Evolutionary conservation across 805 yeast species (phyloP), one percentile per base, ranked within the genome.

Genomic region (Wickerhamomyces mucosus): DNA sequence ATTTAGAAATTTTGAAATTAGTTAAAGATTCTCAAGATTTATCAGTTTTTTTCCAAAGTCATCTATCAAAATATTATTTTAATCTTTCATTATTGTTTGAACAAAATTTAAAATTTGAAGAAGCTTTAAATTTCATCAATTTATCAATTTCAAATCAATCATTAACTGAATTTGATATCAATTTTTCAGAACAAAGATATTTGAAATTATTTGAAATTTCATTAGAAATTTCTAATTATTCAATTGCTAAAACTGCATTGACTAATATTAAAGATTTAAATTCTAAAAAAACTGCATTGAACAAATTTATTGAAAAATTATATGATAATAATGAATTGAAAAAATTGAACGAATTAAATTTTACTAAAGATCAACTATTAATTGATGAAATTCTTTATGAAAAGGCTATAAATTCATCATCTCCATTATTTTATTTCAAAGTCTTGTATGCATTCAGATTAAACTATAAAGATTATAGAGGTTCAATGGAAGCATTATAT

Each of bases 391-490:
- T 69, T 26, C 49, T 75, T 25, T 56, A 45, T 20, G 29, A 39
- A 17, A 39, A 42, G 18, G 59, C 61, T 6, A 23, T 11, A 4
- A 33, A 41, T 18, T 27, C 53, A n/a, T 39, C 37, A 23, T 46
- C 48, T 28, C 46, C 61, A 3, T 44, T 69, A 21, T 65, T 62
- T 29, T 61, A 66, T 42, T 71, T 65, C 53, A 61, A 72, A 39
- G 59, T 72, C 13, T 53, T 69, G 28, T 72, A 70, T 41, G 50
- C 75, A 0, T 65, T 75, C 61, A 58, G 76, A 36, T 46, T 67
- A 22, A 59, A 58, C 30, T 62, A 63, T 21, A 73, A 69, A 5
- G 69, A 75, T 46, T 63, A 49, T 34, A 56, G 79, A 34, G 73
- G 72, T 15, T 62, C 70, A 2, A 48, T 57, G 17, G 69, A 66